Percentiles rank a stretch among this genome's conserved stretches.
These are phyloP conservation scores for Phytophthora foliorum DNA, from an alignment of 352 stramenopile species.

Conservation along the genomic window DNA sequence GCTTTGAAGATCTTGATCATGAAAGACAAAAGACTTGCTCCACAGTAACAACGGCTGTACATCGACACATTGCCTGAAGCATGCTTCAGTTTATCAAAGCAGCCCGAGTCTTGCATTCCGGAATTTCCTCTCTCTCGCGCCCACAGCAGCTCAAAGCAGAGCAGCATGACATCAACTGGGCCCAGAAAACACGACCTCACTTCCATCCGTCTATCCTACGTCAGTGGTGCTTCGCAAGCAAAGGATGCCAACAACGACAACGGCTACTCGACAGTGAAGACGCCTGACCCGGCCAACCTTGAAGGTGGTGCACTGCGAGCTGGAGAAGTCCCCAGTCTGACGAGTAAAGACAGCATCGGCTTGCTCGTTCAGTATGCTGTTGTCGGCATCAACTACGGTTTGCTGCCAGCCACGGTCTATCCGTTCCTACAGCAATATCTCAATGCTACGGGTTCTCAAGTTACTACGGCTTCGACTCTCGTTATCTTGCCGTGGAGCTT, in stretches of 20 bases:
- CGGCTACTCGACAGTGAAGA: slow-evolving; percentile 16
- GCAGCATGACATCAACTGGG: slow-evolving; percentile 1
- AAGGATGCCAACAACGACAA: slow-evolving; percentile 19
- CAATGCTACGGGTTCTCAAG: slow-evolving; percentile 32
- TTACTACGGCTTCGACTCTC: slow-evolving; percentile 39
- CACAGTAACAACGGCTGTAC: not conserved
- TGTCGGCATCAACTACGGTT: slow-evolving; percentile 42
- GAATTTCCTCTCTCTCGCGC: slow-evolving; percentile 8
- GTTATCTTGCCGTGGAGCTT: slow-evolving; percentile 70
- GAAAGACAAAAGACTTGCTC: not conserved
- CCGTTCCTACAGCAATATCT: slow-evolving; percentile 58
- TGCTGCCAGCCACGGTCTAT: slow-evolving; percentile 48
- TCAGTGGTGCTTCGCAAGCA: slow-evolving; percentile 23
- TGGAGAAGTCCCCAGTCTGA: slow-evolving; percentile 35
- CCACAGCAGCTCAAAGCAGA: not conserved
- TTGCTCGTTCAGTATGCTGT: slow-evolving; percentile 49
- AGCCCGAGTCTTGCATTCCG: not conserved
- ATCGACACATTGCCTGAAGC: too few species aligned
- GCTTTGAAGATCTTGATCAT: not conserved
- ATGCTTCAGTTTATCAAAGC: not conserved
- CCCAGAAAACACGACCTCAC: slow-evolving; percentile 14
- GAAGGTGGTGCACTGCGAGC: slow-evolving; percentile 44
- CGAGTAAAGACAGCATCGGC: slow-evolving; percentile 42
- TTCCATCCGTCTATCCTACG: slow-evolving; percentile 18
- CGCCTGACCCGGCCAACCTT: slow-evolving; percentile 8